Conservation (phyloP, 371 early-diverging fungal genomes). For the Aphelidium insulamus region DNA sequence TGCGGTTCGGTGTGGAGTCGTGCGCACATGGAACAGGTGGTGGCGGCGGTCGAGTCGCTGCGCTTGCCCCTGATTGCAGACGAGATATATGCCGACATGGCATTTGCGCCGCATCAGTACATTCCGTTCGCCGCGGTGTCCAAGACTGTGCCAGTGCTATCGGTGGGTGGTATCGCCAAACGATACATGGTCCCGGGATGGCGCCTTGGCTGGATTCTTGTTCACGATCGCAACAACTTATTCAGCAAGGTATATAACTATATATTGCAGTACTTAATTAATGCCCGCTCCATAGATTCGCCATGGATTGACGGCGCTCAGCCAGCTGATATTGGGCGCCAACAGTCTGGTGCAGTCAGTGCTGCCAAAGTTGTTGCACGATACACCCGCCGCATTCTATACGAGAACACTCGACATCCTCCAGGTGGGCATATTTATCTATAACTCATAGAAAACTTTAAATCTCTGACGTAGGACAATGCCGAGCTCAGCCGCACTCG, state of each 20-base stretch:
- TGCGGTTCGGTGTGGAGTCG: constrained; percentile 68
- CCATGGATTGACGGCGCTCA: constrained; percentile 37
- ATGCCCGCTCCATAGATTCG: constrained; percentile 33
- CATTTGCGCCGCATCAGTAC: constrained; percentile 37
- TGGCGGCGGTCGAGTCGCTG: constrained; percentile 45
- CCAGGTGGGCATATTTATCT: constrained; percentile 13
- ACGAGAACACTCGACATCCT: constrained; percentile 40
- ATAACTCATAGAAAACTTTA: neutral
- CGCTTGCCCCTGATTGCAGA: constrained; percentile 67
- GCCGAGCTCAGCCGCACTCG: constrained; percentile 32
- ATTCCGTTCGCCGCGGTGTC: constrained; percentile 48
- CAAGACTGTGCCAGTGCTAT: constrained; percentile 50
- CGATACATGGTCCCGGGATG: constrained; percentile 79
- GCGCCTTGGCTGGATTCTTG: constrained; percentile 70
- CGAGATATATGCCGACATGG: constrained; percentile 81
- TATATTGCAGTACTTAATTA: constrained; percentile 6
- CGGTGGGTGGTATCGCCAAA: constrained; percentile 74
- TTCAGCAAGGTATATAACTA: constrained; percentile 15
- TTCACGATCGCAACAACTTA: constrained; percentile 41
- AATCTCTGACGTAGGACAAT: constrained; percentile 17
- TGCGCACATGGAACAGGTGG: constrained; percentile 41
- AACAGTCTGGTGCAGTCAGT: constrained; percentile 56
- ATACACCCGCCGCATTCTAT: constrained; percentile 41
- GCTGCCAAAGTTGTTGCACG: constrained; percentile 47
- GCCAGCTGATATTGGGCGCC: constrained; percentile 57